Percentiles rank a stretch among this genome's conserved stretches.
Conservation (phyloP, 352 stramenopile species). For the Achlya hypogyna region DNA sequence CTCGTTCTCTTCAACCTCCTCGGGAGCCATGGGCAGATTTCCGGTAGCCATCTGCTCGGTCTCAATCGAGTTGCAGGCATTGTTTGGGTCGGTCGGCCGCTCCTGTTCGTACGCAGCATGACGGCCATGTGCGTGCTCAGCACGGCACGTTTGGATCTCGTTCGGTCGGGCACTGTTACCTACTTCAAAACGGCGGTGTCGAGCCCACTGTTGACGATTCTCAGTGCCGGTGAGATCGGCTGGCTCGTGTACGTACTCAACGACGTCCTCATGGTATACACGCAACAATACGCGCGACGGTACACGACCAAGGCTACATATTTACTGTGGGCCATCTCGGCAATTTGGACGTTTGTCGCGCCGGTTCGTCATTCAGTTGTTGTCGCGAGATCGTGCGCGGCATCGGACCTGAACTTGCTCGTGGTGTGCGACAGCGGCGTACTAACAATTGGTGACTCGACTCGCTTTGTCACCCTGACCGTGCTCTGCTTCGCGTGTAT, state of each 20-base stretch:
- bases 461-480: background rate
- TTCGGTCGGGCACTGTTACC: background rate
- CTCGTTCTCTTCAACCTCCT: background rate
- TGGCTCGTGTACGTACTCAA: constrained; percentile 3
- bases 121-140: background rate
- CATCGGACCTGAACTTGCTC: background rate
- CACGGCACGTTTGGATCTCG: background rate
- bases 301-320: background rate
- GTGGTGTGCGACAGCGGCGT: background rate
- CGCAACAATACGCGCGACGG: background rate
- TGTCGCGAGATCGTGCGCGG: background rate
- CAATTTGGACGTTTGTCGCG: background rate
- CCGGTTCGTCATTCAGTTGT: background rate
- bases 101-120: background rate
- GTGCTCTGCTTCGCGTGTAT: background rate
- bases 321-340: background rate
- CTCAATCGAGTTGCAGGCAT: constrained; percentile 9
- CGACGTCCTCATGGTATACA: background rate
- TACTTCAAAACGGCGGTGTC: background rate
- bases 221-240: background rate
- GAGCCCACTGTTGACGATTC: background rate
- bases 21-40: background rate
- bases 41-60: background rate
- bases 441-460: background rate
- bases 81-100: constrained; percentile 2